Evolutionary conservation across 2,329 filamentous ascomycete species (phyloP).

Genomic region (Fusarium pilosicola): DNA sequence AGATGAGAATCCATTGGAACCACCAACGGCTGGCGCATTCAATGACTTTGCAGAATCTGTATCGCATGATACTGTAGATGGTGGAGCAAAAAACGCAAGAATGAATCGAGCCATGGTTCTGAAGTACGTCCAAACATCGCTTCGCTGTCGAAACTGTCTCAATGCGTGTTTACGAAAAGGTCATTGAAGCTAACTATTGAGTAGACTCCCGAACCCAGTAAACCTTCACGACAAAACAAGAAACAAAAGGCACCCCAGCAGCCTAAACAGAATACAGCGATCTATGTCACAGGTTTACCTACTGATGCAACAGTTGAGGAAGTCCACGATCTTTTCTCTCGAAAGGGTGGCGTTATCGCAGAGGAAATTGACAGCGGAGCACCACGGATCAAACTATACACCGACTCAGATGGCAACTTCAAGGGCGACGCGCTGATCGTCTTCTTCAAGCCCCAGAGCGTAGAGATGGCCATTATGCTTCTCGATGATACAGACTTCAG

Average conservation of each 20-base stretch:
- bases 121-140: conserved; percentile 54
- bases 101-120: conserved; percentile 49
- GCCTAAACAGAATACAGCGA: conserved; percentile 80
- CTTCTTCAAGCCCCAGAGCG: conserved; percentile 95
- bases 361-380: conserved; percentile 91
- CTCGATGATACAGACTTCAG: conserved; percentile 86
- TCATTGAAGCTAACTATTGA: conserved; percentile 13
- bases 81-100: conserved; percentile 55
- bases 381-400: conserved; percentile 93
- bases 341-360: conserved; percentile 88
- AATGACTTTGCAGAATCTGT: conserved; percentile 47
- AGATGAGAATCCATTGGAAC: conserved; percentile 53
- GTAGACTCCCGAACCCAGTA: conserved; percentile 48
- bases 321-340: conserved; percentile 82
- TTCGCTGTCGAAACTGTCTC: not conserved
- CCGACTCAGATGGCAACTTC: conserved; percentile 81
- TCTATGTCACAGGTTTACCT: conserved; percentile 92
- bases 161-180: not conserved
- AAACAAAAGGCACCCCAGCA: conserved; percentile 60
- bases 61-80: conserved; percentile 40
- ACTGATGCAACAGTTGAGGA: conserved; percentile 81
- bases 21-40: conserved; percentile 54
- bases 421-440: conserved; percentile 94
- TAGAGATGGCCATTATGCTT: conserved; percentile 83
- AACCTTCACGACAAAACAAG: conserved; percentile 54